Evolutionary conservation across 345 rosid genomes (phyloP), one percentile per base, ranked within the genome.

Genomic region (Mercurialis annua): DNA sequence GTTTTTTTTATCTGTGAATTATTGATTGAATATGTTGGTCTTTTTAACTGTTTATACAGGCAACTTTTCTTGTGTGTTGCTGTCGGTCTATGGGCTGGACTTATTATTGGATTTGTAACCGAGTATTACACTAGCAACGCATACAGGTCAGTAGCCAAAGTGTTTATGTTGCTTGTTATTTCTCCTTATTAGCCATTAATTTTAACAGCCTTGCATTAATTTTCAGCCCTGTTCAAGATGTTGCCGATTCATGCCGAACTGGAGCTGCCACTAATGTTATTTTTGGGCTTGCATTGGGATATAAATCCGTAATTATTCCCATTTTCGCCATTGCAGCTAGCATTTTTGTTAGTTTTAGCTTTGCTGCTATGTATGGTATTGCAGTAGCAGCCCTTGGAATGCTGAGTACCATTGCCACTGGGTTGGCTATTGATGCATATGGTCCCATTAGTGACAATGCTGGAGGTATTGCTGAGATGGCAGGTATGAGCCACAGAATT

Each of bases 211-310:
- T 36, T 23, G 47, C 27, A 17, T 4, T 23, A 4, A 31, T 2
- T 27, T 65, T 69, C 92, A 92, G 98, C 83, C 98, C 97, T 27
- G 98, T 92, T 63, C 98, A 88, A 81, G 98, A 90, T 75, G 97
- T 92, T 73, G 98, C 97, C 56, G 98, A 90, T 82, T 92, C 97
- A 64, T 90, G 96, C 84, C 81, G 97, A 65, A 88, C 94, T 69
- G 94, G 90, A 68, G 94, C 94, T 69, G 90, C 94, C 48, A 88
- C 94, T 10, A 88, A 88, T 47, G 90, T 85, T 64, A 85, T 87
- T 72, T 87, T 87, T 30, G 92, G 90, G 63, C 92, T 85, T 75
- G 92, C 93, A 6, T 73, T 87, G 77, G 93, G 93, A 65, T 87
- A 87, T 79, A 87, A 87, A 75, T 87, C 90, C 26, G 86, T 82